Conservation (phyloP, 805 yeast species). For the Alloascoidea hylecoeti region DNA sequence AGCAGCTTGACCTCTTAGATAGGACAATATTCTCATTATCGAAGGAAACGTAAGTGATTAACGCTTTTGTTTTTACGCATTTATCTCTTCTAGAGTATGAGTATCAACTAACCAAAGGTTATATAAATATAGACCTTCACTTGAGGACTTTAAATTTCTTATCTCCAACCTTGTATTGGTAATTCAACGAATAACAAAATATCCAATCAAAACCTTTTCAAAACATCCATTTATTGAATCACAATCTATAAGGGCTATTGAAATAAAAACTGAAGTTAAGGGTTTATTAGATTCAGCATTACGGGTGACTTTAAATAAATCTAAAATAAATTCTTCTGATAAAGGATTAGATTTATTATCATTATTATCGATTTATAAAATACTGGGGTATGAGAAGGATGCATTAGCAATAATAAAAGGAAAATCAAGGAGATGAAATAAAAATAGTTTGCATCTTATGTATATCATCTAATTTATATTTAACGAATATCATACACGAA, state of each 20-base stretch:
- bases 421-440: no score
- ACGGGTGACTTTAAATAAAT: not conserved
- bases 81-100: no score
- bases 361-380: not conserved
- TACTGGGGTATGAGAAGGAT: not conserved
- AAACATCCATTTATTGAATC: not conserved
- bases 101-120: no score
- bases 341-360: not conserved
- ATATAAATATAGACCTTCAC: no score
- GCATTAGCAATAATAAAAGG: not conserved
- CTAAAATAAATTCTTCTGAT: not conserved
- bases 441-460: no score
- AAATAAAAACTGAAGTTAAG: not conserved
- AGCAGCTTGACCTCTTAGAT: not conserved
- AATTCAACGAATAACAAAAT: no score
- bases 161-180: no score
- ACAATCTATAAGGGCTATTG: not conserved
- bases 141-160: no score
- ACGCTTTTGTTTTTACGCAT: not conserved
- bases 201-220: no score
- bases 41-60: not conserved
- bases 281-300: not conserved
- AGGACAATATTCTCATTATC: not conserved
- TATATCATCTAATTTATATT: no score
- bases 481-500: no score